phyloP scores from a whole-genome alignment of 768 basidiomycete genomes.

The Boletus tylopilopsis region DNA sequence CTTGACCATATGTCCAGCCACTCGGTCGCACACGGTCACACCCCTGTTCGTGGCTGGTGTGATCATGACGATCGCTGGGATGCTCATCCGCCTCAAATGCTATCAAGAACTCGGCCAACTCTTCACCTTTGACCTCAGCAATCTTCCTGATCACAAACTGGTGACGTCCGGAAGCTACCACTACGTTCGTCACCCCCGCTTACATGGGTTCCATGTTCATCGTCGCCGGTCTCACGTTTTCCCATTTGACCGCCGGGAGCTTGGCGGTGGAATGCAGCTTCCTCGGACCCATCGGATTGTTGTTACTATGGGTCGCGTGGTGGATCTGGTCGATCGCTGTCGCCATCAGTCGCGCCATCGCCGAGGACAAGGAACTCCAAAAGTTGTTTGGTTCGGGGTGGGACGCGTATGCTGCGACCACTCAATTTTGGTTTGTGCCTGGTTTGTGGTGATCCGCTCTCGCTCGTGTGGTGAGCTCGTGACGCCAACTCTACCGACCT shows the following conservation, averaged over 20 bases:
- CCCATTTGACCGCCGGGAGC: slow-evolving; percentile 45
- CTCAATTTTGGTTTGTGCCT: slow-evolving; percentile 50
- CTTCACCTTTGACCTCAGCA: slow-evolving; percentile 58
- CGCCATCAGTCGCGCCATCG: slow-evolving; percentile 44
- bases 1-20: slow-evolving; percentile 31
- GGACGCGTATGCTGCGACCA: slow-evolving; percentile 44
- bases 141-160: slow-evolving; percentile 49
- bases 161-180: slow-evolving; percentile 48
- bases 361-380: slow-evolving; percentile 49
- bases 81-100: slow-evolving; percentile 49
- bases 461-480: background rate
- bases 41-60: slow-evolving; percentile 46
- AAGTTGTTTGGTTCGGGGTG: slow-evolving; percentile 45
- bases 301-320: slow-evolving; percentile 39
- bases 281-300: slow-evolving; percentile 29
- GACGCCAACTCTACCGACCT: no score
- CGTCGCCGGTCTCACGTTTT: slow-evolving; percentile 43
- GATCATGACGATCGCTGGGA: slow-evolving; percentile 39
- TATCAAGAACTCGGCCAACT: slow-evolving; percentile 50
- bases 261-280: slow-evolving; percentile 41
- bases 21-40: slow-evolving; percentile 30
- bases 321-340: slow-evolving; percentile 50
- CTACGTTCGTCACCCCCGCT: slow-evolving; percentile 53
- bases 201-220: slow-evolving; percentile 51
- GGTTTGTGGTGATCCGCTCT: slow-evolving; percentile 34